phyloP scores from a whole-genome alignment of 2,329 filamentous ascomycete species.

The Aspergillus transmontanensis region DNA sequence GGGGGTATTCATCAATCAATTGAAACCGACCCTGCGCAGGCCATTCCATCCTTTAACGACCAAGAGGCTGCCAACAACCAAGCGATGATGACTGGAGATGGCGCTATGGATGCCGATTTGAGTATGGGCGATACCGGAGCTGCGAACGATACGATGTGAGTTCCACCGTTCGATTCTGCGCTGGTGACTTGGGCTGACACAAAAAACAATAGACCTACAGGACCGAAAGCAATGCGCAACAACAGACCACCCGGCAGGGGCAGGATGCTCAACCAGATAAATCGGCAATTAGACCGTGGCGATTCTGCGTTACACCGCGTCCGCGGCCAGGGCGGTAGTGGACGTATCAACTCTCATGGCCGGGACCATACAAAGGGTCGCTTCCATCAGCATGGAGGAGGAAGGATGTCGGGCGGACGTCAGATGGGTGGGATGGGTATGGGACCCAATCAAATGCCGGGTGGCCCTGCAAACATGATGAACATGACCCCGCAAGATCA shows the following conservation, averaged over 20 bases:
- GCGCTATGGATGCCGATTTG: constrained; percentile 73
- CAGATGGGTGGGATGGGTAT: constrained; percentile 49
- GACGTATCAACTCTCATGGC: constrained; percentile 78
- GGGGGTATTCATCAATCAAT: constrained; percentile 34
- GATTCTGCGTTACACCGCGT: constrained; percentile 82
- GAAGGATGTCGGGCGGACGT: constrained; percentile 51
- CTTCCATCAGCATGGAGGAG: constrained; percentile 45
- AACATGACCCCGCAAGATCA: constrained; percentile 68
- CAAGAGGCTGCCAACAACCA: constrained; percentile 34
- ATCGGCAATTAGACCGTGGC: constrained; percentile 77
- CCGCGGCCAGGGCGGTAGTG: constrained; percentile 66
- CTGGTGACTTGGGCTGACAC: constrained; percentile 41
- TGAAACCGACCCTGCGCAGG: constrained; percentile 25
- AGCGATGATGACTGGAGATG: constrained; percentile 23
- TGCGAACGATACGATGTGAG: constrained; percentile 44
- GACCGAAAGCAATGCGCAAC: constrained; percentile 92
- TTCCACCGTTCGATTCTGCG: constrained; percentile 10
- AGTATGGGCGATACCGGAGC: constrained; percentile 65
- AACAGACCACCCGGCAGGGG: constrained; percentile 68
- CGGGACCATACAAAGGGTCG: constrained; percentile 73
- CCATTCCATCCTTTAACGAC: constrained; percentile 38
- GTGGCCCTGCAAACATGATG: constrained; percentile 47
- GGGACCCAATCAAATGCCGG: constrained; percentile 35
- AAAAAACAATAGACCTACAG: constrained; percentile 70
- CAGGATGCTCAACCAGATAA: constrained; percentile 81